phyloP scores from a whole-genome alignment of 108 stramenopile species.

The Nannochloropsis gaditana region DNA sequence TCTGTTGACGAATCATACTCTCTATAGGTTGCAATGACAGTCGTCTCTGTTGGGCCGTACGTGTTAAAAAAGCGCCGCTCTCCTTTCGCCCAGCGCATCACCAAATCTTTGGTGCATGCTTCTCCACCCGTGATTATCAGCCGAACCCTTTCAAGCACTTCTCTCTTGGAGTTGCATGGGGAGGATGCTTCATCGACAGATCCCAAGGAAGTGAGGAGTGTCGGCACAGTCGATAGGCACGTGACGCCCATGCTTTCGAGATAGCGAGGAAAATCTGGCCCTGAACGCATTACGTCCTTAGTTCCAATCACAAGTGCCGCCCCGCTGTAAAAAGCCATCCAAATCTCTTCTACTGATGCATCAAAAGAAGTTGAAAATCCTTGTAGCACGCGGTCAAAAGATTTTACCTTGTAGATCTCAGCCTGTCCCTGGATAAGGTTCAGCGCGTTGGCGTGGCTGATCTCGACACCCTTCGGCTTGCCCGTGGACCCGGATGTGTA shows the following conservation, averaged over 20 bases:
- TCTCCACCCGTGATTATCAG: not conserved
- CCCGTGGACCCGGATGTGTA: slow-evolving; percentile 27
- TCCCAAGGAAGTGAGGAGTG: slow-evolving; percentile 13
- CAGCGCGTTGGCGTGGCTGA: slow-evolving; percentile 18
- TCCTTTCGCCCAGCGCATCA: not conserved
- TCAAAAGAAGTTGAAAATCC: not conserved
- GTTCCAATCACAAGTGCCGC: not conserved
- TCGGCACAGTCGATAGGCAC: slow-evolving; percentile 10
- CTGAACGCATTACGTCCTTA: not conserved
- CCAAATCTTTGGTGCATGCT: not conserved
- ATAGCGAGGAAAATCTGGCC: not conserved
- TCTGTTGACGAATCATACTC: not conserved
- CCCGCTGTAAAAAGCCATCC: not conserved
- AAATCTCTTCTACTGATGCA: slow-evolving; percentile 4
- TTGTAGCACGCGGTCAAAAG: not conserved
- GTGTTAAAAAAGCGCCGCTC: not conserved
- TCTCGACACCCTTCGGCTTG: slow-evolving; percentile 27
- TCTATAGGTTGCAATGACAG: not conserved
- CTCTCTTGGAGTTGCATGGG: not conserved
- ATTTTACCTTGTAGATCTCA: not conserved
- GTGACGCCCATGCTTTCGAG: not conserved
- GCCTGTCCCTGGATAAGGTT: not conserved
- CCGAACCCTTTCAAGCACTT: not conserved
- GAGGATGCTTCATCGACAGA: not conserved
- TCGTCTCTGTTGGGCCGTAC: not conserved